Evolutionary conservation across 495 filamentous ascomycete genomes (phyloP), one percentile per base, ranked within the genome.

Genomic region (Chaetomium fimeti): DNA sequence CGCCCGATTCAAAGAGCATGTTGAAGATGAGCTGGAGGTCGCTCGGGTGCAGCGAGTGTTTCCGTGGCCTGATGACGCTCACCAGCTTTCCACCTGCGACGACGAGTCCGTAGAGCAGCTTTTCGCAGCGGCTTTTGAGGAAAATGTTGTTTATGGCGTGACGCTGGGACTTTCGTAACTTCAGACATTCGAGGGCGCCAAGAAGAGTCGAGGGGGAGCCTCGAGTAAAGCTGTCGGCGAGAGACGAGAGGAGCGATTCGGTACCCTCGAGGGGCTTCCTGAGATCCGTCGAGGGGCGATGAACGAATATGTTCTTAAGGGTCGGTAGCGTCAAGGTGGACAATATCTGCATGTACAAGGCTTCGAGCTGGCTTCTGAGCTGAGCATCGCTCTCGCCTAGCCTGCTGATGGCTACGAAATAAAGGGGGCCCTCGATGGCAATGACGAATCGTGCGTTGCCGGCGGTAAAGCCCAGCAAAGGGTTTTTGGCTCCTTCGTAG

Each of bases 21-120:
- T 97, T 97, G 82, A 99, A 98, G 29, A 99, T 88, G 32, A 99
- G 85, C 66, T 97, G 93, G 24, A 99, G 83, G 68, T 99, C 95
- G 60, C 93, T 92, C 0, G 95, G 95, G 67, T 98, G 95, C 32
- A 99, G 83, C 1, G 91, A 96, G 77, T 99, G 94, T 62, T 93
- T 92, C 71, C 93, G 92, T 1, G 95, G 95, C 42, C 95, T 82
- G 48, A 97, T 87, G 40, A 99, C 95, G 71, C 90, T 94, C 55
- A 99, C 95, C 11, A 99, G 89, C 64, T 89, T 87, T 25, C 92
- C 92, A n/a, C 91, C 91, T 16, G 95, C 94, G 27, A 97, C 93
- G 57, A 99, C 88, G 28, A 99, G 81, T 9, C 95, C 95, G 66
- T 99, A 99, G 6, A 99, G 85, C 0, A 99, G 81, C 58, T 84